These are phyloP conservation scores for Nicotiana attenuata DNA, from an alignment of 257 asterid species.

Conservation along the genomic window DNA sequence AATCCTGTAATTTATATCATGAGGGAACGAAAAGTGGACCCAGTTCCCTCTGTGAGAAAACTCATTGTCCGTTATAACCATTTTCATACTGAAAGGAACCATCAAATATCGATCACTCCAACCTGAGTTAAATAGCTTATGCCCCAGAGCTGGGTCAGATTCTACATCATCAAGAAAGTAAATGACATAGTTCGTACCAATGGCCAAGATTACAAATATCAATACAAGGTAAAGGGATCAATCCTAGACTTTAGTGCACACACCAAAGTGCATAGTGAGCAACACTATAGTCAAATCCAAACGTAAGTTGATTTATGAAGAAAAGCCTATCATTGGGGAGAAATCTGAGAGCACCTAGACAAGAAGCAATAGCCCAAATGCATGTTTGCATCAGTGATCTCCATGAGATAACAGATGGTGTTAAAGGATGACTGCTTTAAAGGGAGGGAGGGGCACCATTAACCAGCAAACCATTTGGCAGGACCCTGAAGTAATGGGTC, in stretches of 20 bases:
- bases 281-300: not conserved
- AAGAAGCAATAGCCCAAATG: not conserved
- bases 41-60: not conserved
- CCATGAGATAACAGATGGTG: not conserved
- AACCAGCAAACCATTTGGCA: conserved; percentile 6
- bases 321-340: not conserved
- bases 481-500: not conserved
- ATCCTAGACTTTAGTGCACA: not conserved
- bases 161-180: not conserved
- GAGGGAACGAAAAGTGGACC: not conserved
- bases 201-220: not conserved
- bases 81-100: not conserved
- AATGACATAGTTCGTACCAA: not conserved
- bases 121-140: not conserved
- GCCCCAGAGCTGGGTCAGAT: not conserved
- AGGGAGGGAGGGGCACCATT: not conserved
- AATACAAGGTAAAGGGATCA: not conserved
- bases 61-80: not conserved
- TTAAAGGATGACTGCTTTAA: not conserved
- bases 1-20: not conserved
- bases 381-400: not conserved
- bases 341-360: not conserved
- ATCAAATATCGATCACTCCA: not conserved
- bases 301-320: not conserved
- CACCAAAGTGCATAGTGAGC: not conserved